Base-by-base conservation (phyloP, 129 eudicot species). In the Chrysanthemum lavandulifolium region DNA sequence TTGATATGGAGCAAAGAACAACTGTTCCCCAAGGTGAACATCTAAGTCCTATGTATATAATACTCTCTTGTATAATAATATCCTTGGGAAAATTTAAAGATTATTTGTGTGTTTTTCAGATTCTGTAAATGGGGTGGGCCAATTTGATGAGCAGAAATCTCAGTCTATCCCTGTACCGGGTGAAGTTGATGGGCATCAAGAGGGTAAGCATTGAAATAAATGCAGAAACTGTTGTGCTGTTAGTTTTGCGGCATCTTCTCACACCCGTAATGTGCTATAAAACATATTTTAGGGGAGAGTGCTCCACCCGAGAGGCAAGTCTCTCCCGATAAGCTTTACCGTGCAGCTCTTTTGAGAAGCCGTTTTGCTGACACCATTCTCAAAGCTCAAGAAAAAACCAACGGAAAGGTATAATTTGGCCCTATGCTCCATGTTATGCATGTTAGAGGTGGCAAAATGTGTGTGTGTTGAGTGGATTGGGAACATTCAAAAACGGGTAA, bases 311-410 rank as follows among this genome's bases (percentile, higher is more conserved):
- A 84, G 81, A 94, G 96, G 83, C 96, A 86, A 88, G 97, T 86
- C 89, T 94, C 98, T 81, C 97, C 98, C 58, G 91, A 86, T 15
- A 94, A 87, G 84, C 92, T 85, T 21, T 94, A 94, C 67, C 91
- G 97, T 66, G 98, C 98, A 60, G 98, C 98, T 76, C 52, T 94
- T 2, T 70, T 94, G 83, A 90, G 88, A 82, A 86, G 83, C 74
- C 92, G 98, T 61, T 94, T 94, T 67, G 98, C 98, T 62, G 98
- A 94, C 68, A 90, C 91, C 21, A 94, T 94, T 60, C 76, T 94
- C 7, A 94, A 94, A 81, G 98, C 98, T 18, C 97, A 90, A 73
- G 98, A 93, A 73, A 93, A 83, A 76, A 78, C 95, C 51, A 61
- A 72, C 43, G 95, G 87, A 51, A 88, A 88, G 84, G 97, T 88